phyloP scores from a whole-genome alignment of 139 green algal species.

The Asterochloris sp. region DNA sequence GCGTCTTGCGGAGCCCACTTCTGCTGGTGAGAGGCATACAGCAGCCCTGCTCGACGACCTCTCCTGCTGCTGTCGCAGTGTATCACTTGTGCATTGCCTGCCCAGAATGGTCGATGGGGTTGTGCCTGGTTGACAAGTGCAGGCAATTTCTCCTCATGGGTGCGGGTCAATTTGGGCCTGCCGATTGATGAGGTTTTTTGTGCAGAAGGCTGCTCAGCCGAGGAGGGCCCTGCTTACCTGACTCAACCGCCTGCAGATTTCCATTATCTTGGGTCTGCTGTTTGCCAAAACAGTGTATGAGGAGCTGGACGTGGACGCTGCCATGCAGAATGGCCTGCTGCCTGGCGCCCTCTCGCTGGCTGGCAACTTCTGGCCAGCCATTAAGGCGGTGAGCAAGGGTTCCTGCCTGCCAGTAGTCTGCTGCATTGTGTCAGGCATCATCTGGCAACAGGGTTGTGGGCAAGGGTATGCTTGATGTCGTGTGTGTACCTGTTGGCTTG shows the following conservation, averaged over 20 bases:
- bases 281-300: constrained; percentile 50
- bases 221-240: no score
- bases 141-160: not conserved
- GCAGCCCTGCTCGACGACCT: constrained; percentile 26
- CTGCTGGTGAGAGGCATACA: constrained; percentile 43
- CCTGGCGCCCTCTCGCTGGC: constrained; percentile 49
- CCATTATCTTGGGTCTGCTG: constrained; percentile 31
- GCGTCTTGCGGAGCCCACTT: constrained; percentile 76
- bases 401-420: not conserved
- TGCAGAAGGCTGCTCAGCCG: not conserved
- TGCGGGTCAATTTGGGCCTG: not conserved
- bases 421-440: no score
- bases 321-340: constrained; percentile 69
- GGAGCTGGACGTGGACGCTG: constrained; percentile 85
- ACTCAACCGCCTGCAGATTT: not conserved
- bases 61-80: constrained; percentile 24
- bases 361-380: constrained; percentile 48
- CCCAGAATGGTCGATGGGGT: no score
- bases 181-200: not conserved
- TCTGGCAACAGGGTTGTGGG: no score
- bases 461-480: no score
- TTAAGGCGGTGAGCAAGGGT: not conserved
- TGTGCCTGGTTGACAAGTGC: no score
- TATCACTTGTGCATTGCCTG: no score
- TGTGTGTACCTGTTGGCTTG: no score